Conservation (phyloP, 495 filamentous ascomycete species). For the Parachaetomium inaequale region DNA sequence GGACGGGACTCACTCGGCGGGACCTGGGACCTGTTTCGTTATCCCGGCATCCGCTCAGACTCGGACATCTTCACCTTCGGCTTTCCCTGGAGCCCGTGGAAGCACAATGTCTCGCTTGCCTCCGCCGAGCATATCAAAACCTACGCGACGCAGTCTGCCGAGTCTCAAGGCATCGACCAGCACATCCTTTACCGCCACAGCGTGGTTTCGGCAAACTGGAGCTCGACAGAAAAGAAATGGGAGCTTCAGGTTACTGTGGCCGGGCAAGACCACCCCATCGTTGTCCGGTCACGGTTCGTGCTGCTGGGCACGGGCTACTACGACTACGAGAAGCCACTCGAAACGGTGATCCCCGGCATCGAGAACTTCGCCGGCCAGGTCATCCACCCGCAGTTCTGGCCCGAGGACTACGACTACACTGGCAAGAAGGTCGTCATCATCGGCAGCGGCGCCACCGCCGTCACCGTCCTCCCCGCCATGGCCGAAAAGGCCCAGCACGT, state of each 20-base stretch:
- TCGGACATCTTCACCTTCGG: slow-evolving; percentile 16
- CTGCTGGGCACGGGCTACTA: slow-evolving; percentile 14
- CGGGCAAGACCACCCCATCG: background rate
- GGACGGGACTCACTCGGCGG: slow-evolving; percentile 1
- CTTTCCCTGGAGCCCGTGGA: slow-evolving; percentile 10
- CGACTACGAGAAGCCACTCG: slow-evolving; percentile 13
- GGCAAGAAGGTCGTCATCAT: slow-evolving; percentile 11
- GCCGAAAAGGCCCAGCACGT: slow-evolving; percentile 3
- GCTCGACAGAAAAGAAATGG: background rate
- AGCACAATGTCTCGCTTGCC: slow-evolving; percentile 10
- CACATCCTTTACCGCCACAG: slow-evolving; percentile 14
- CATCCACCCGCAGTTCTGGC: slow-evolving; percentile 14
- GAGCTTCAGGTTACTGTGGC: slow-evolving; percentile 5
- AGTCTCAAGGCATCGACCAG: slow-evolving; percentile 14
- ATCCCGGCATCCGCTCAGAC: slow-evolving; percentile 13
- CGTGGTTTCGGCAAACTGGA: slow-evolving; percentile 10
- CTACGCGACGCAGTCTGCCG: slow-evolving; percentile 2
- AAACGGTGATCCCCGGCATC: slow-evolving; percentile 6
- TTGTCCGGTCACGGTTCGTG: slow-evolving; percentile 8
- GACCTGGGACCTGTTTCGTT: slow-evolving; percentile 13
- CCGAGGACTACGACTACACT: slow-evolving; percentile 15
- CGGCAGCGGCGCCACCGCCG: slow-evolving; percentile 14
- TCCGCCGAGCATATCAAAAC: slow-evolving; percentile 9
- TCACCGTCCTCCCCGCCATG: slow-evolving; percentile 13
- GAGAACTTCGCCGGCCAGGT: slow-evolving; percentile 1